Evolutionary conservation across 73 alveolate genomes (phyloP).

Genomic region (Stentor coeruleus): DNA sequence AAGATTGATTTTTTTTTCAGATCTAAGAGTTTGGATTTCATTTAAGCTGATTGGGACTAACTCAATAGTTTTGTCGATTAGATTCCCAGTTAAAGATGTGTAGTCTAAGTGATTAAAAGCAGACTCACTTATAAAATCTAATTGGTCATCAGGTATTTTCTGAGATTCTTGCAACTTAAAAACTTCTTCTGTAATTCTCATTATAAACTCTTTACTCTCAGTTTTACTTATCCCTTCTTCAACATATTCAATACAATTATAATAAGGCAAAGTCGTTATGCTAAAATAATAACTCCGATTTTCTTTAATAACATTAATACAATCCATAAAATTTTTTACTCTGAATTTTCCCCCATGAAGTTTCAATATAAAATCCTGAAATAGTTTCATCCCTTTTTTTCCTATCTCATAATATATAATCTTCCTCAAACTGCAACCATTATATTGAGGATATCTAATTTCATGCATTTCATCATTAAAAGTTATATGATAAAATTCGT

Average conservation of each 20-base stretch:
- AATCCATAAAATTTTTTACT: background rate
- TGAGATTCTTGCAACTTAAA: too few relatives aligned
- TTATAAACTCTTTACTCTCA: background rate
- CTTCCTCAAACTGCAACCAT: too few relatives aligned
- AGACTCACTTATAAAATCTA: background rate
- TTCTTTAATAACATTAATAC: too few relatives aligned
- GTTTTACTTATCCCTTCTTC: too few relatives aligned
- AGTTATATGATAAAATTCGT: background rate
- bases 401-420: too few relatives aligned
- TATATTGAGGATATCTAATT: background rate
- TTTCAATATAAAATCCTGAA: background rate
- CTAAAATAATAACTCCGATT: background rate
- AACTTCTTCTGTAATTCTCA: background rate
- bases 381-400: background rate
- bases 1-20: background rate
- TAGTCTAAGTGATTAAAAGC: background rate
- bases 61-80: background rate
- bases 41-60: background rate
- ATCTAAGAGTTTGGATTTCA: too few relatives aligned
- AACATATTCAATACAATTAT: too few relatives aligned
- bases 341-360: background rate
- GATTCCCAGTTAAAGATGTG: background rate
- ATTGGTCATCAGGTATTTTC: too few relatives aligned
- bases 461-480: background rate
- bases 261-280: background rate